Evolutionary conservation across 331 rosid species (phyloP).

Genomic region (Acacia pycnantha): DNA sequence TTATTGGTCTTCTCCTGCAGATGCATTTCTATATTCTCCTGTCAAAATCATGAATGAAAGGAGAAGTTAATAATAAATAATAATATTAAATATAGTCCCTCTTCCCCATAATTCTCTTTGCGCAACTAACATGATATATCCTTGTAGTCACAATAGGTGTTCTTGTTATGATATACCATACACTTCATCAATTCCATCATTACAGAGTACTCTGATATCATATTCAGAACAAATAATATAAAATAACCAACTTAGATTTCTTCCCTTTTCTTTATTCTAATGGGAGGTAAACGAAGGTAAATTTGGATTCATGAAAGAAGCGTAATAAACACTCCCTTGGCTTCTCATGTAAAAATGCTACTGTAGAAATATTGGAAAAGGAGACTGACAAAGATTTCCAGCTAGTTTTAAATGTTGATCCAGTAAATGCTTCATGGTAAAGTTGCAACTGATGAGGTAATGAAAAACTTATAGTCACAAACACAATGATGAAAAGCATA

Average conservation of each 20-base stretch:
- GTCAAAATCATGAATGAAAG: conserved; percentile 15
- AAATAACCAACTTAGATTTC: not conserved
- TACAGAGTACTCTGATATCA: not conserved
- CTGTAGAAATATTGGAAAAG: not conserved
- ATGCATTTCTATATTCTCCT: conserved; percentile 65
- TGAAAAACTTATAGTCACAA: not conserved
- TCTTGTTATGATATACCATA: not conserved
- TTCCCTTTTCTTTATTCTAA: not conserved
- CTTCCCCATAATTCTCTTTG: not conserved
- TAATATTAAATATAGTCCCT: not conserved
- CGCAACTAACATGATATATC: not conserved
- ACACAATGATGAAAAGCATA: not conserved
- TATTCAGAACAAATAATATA: not conserved
- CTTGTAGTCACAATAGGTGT: not conserved
- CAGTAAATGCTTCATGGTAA: not conserved
- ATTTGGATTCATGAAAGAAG: not conserved
- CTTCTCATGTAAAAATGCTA: conserved; percentile 1
- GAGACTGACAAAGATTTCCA: not conserved
- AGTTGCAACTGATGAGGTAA: not conserved
- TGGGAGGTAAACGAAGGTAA: not conserved
- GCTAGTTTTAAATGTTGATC: not conserved
- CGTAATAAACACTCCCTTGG: not conserved
- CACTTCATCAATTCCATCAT: not conserved
- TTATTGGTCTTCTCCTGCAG: conserved; percentile 61
- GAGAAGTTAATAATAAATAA: not conserved